Base-by-base conservation (phyloP, 768 basidiomycete species). In the Dentipellis sp. region DNA sequence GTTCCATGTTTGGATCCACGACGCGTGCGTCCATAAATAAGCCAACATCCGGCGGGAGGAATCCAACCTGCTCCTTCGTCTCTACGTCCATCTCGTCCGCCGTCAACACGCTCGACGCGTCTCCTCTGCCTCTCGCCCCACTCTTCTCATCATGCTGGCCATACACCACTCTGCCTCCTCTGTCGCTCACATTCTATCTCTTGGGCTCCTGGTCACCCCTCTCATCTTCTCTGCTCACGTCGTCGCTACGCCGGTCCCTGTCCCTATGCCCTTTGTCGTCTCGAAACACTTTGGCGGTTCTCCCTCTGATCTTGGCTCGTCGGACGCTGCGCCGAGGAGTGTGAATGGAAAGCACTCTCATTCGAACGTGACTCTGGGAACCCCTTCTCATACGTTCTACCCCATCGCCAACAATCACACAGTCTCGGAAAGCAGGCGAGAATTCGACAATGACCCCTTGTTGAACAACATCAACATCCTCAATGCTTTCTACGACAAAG, bases 151-250 rank as follows among this genome's bases (percentile, higher is more conserved):
- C 49, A 71, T 73, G 71, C 63, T 69, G 59, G 71, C 68, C 19
- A 54, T 73, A 63, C 64, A 66, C 63, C 74, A 70, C 59, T 66
- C 70, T 60, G 55, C 75, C 58, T 65, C 74, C 58, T 56, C 77
- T 64, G 71, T 71, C 55, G 63, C 77, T 50, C 69, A 76, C 63
- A 69, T 73, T 49, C 62, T 73, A 58, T 68, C 66, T 56, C 68
- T 80, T 60, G 65, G 71, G 50, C 64, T 70, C 47, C 63, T 74
- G 55, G 59, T 70, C 58, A 68, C 70, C 52, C 47, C 62, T 14
- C 52, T 58, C n/a, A 34, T 63, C n/a, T 38, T 58, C 4, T 55
- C 65, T 17, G 56, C 60, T 5, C 46, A 56, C 10, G 64, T 62
- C 19, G 48, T 67, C 37, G 72, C 70, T 7, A 57, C 64, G 19